Evolutionary conservation across 2,329 filamentous ascomycete genomes (phyloP).

Genomic region (Aspergillus glaucus): DNA sequence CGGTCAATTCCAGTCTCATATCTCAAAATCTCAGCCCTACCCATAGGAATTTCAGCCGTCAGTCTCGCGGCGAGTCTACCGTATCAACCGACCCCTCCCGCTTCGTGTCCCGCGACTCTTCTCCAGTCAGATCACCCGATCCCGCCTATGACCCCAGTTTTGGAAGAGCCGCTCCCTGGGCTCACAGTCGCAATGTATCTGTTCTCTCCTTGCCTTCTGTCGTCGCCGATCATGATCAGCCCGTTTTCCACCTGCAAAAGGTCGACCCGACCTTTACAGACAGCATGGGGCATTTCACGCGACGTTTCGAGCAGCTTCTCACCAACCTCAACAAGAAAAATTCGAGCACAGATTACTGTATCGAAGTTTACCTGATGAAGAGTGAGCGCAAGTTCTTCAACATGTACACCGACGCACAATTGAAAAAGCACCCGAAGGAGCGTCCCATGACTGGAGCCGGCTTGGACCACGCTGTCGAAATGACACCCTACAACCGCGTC

Average conservation of each 20-base stretch:
- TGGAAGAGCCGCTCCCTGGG: conserved; percentile 17
- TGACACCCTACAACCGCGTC: too few species aligned
- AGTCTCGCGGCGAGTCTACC: too few species aligned
- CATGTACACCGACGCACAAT: conserved; percentile 52
- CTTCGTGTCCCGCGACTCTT: conserved; percentile 3
- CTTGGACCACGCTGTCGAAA: conserved; percentile 6
- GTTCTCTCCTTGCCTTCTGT: conserved; percentile 52
- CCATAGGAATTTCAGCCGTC: too few species aligned
- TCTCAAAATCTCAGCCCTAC: too few species aligned
- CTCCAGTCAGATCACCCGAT: conserved; percentile 21
- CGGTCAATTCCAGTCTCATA: too few species aligned
- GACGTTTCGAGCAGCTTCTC: conserved; percentile 53
- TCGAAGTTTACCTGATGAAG: conserved; percentile 58
- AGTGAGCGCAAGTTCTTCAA: conserved; percentile 64
- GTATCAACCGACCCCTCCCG: too few species aligned
- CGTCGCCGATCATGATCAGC: conserved; percentile 51
- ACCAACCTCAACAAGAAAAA: conserved; percentile 52
- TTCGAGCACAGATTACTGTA: conserved; percentile 54
- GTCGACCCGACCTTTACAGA: conserved; percentile 64
- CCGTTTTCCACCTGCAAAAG: conserved; percentile 58
- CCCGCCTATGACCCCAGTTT: too few species aligned
- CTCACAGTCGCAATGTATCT: conserved; percentile 37
- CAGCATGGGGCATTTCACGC: conserved; percentile 55
- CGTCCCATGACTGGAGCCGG: conserved; percentile 31
- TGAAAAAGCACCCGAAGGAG: conserved; percentile 42